Evolutionary conservation across 108 stramenopile species (phyloP).

Genomic region (Bacterosira constricta): DNA sequence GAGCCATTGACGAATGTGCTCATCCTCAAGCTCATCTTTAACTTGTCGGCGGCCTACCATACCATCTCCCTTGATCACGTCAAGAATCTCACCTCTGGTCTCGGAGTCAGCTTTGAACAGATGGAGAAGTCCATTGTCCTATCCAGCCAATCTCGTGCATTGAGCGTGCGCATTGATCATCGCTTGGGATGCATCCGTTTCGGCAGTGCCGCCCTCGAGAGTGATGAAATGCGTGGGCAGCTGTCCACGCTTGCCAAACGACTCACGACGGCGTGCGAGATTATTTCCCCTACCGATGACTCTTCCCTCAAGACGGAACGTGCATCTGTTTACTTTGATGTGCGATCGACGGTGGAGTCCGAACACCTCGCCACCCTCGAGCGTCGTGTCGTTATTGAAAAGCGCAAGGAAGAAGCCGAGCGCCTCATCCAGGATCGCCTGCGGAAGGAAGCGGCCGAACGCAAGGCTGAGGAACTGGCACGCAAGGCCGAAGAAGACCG

Average conservation of each 20-base stretch:
- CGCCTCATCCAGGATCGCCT: conserved; percentile 77
- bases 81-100: conserved; percentile 71
- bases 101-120: conserved; percentile 84
- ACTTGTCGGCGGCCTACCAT: conserved; percentile 87
- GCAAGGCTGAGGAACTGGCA: conserved; percentile 74
- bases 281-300: conserved; percentile 56
- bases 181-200: conserved; percentile 89
- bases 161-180: conserved; percentile 86
- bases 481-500: conserved; percentile 88
- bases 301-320: conserved; percentile 31
- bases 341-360: conserved; percentile 64
- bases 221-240: conserved; percentile 79
- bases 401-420: conserved; percentile 92
- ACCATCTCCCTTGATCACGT: conserved; percentile 89
- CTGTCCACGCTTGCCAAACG: conserved; percentile 76
- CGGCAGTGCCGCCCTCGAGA: conserved; percentile 76
- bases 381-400: conserved; percentile 89
- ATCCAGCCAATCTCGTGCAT: conserved; percentile 68
- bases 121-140: conserved; percentile 91
- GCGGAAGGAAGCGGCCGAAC: conserved; percentile 62
- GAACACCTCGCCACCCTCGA: conserved; percentile 81
- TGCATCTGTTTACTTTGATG: conserved; percentile 57
- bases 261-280: conserved; percentile 54
- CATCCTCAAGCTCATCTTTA: conserved; percentile 85
- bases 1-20: conserved; percentile 71